phyloP scores from a whole-genome alignment of 768 basidiomycete species.

The Trametes cingulata region DNA sequence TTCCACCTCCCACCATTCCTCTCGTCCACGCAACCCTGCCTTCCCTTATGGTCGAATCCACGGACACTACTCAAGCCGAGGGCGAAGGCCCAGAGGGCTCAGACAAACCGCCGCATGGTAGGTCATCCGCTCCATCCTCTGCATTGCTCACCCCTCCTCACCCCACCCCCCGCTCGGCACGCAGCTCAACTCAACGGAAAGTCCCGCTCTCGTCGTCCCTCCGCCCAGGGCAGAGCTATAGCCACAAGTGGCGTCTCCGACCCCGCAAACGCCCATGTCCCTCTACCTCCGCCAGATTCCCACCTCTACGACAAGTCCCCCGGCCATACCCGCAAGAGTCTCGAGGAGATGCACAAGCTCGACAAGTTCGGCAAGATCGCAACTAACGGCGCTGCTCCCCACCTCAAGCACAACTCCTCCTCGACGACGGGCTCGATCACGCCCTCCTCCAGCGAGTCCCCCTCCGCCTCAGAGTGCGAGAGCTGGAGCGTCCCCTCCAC shows the following conservation, averaged over 20 bases:
- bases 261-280: slow-evolving; percentile 35
- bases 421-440: slow-evolving; percentile 44
- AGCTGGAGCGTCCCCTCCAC: slow-evolving; percentile 64
- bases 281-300: slow-evolving; percentile 54
- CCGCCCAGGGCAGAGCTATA: slow-evolving; percentile 15
- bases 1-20: slow-evolving; percentile 12
- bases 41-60: slow-evolving; percentile 41
- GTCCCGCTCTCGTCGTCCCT: slow-evolving; percentile 19
- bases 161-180: slow-evolving; percentile 6
- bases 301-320: slow-evolving; percentile 51
- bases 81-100: slow-evolving; percentile 57
- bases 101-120: slow-evolving; percentile 55
- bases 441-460: slow-evolving; percentile 43
- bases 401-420: slow-evolving; percentile 29
- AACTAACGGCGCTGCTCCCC: slow-evolving; percentile 23
- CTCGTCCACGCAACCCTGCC: slow-evolving; percentile 22
- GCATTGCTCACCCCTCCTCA: not conserved
- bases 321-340: slow-evolving; percentile 45
- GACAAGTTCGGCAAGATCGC: slow-evolving; percentile 20
- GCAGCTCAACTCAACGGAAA: slow-evolving; percentile 24
- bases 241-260: slow-evolving; percentile 22
- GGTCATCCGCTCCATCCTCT: slow-evolving; percentile 7
- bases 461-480: slow-evolving; percentile 58
- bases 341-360: slow-evolving; percentile 37
- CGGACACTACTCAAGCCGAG: slow-evolving; percentile 54